Evolutionary conservation across 1,284 basidiomycete genomes (phyloP), one percentile per base, ranked within the genome.

Genomic region (Sanghuangporus sanghuang): DNA sequence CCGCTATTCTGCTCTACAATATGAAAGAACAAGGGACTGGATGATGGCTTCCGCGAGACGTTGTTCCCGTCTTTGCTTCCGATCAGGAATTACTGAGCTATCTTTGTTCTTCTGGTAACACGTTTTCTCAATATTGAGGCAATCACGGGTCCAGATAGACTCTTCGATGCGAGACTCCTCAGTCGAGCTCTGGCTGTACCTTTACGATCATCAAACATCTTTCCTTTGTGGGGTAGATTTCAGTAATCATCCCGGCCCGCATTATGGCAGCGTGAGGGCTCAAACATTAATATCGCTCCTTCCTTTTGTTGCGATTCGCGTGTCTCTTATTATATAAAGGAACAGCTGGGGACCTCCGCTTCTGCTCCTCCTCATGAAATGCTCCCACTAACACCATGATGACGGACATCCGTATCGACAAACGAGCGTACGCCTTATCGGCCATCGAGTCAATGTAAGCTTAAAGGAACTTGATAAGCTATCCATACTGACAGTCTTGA

Each of bases 361-460:
- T 39, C 55, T 57, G 9, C 55, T 42, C 55, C 55, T 16, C 55
- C 16, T 27, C 18, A 6, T 46, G 39, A 42, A 27, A 42, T 44
- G 39, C 55, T 39, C 23, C 9, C 18, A 11, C 6, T 5, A 46
- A 23, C 6, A 23, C 38, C 9, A 46, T 18, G 9, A 40, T 27
- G 21, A 46, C 44, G 50, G 35, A 48, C 14, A 38, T 23, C 39
- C 6, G 8, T 12, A 18, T 62, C 9, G 36, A 55, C 14, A 21
- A 39, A 21, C 60, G 60, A 9, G 32, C 42, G 8, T 55, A 46
- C 35, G 52, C 35, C 1, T 48, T 27, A 12, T 36, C 38, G 9
- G 27, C 60, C 4, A 38, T 62, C 12, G 38, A 36, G 39, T 27
- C 36, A 40, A 55, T 62, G 60, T 62, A 27, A 42, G 60, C 35